Base-by-base conservation (phyloP, 2,329 filamentous ascomycete genomes). In the Didymella pomorum region DNA sequence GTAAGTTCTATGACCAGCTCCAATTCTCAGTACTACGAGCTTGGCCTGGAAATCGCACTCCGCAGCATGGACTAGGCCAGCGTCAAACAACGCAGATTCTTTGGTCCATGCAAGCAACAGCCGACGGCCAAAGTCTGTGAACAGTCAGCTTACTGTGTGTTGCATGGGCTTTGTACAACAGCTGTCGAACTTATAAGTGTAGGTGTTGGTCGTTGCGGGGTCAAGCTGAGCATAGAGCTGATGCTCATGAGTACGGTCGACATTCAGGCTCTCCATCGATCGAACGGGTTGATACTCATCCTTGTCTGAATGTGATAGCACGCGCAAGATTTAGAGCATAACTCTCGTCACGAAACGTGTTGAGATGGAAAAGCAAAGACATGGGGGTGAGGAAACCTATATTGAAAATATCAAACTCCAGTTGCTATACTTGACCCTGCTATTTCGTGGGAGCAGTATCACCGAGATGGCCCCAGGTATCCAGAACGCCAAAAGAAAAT, bases 91-190 rank as follows among this genome's bases (percentile, higher is more conserved):
- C n/a, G 14, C 28, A 9, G 12, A 20, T 21, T 26, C 1, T 20
- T 35, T 37, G 16, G 31, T 6, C 14, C 7, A 11, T 25, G 11
- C 4, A 10, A 28, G 1, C 8, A 37, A 20, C 8, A n/a, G 46
- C 29, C 33, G 23, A 1, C n/a, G 31, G 46, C 11, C 33, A 39
- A 3, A 25, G 6, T 11, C 11, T 49, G 21, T 49, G 46, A 12
- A n/a, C 42, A 29, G 50, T 53, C 50, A 53, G 50, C 42, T 46
- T 53, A 53, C 23, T n/a, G 31, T 23, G 14, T 11, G 31, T 53
- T 14, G 14, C 42, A 41, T 23, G 28, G 16, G 9, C 10, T 18
- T 28, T 4, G 21, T 20, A 11, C 4, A n/a, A 33, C 20, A 21
- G n/a, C 16, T 18, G 14, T 9, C 16, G 21, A 20, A n/a, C 5